Evolutionary conservation across 371 early-diverging fungal genomes (phyloP), one percentile per base, ranked within the genome.

Genomic region (Batrachochytrium dendrobatidis): DNA sequence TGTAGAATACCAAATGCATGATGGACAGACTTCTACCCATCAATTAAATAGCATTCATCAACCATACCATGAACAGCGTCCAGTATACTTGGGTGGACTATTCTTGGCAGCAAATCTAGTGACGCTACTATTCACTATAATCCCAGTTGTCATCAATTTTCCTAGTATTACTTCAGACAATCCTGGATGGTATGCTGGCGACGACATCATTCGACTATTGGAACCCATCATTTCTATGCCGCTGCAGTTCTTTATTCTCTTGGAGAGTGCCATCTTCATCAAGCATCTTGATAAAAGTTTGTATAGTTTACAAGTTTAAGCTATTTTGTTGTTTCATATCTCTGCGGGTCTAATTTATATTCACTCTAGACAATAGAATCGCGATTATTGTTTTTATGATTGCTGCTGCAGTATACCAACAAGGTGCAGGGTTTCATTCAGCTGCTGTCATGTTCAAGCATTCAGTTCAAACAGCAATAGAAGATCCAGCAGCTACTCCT

Each of bases 341-440:
- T n/a, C 39, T 39, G 39, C 39, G 39, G 39, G 15, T 12, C 39
- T 15, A 12, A n/a, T 12, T n/a, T n/a, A 39, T n/a, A 39, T n/a
- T 12, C 39, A 15, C 39, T n/a, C 15, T n/a, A 39, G 39, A 12
- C 15, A 39, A n/a, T 39, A 12, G 39, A 12, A 39, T n/a, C 12
- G 39, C 39, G 15, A 12, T 39, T 12, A 39, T 39, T n/a, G 39
- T 58, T 1, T 65, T 68, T 45, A 39, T 50, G 24, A 17, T 68
- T 17, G 54, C 61, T 18, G 58, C 63, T 2, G 59, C 65, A 6
- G 31, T 68, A 3, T 68, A 68, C 52, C 62, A 63, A 31, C 65
- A 65, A 53, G 69, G 69, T 46, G 69, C 69, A 18, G 69, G 60
- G 1, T 68, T 65, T 55, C 69, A 68, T 34, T 68, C 69, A 15